Base-by-base conservation (phyloP, 306 rosid species). In the Fagus crenata region DNA sequence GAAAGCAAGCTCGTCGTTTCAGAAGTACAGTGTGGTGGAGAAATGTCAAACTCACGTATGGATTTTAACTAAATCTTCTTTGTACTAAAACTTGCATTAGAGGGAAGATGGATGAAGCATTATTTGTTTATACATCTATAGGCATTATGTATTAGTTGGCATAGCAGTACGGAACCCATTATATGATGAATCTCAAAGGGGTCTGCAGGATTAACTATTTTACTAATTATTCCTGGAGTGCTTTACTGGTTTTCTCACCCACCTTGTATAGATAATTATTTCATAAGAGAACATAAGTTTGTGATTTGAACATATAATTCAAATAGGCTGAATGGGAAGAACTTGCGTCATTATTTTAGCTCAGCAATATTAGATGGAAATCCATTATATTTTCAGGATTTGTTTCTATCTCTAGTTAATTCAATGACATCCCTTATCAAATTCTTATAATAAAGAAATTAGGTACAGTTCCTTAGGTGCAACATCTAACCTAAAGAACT, bases 1-100 rank as follows among this genome's bases (percentile, higher is more conserved):
- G 96, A 79, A 96, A 96, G 89, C 98, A 96, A 85, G 93, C 99
- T 84, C 99, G 98, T 12, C 97, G 98, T 40, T 96, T 91, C 86
- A 85, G 97, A 86, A 91, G 83, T 82, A 82, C 93, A 2, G 96
- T 91, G 15, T 96, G 99, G 99, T 96, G 99, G 99, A 89, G 91
- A 86, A 96, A 96, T 72, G 99, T 96, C 78, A 92, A 96, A 86
- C 98, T 96, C 61, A 85, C 85, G 99, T 96, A 90, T 6, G 99
- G 69, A 81, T 41, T 83, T 75, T 17, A 37, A 69, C 77, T 76
- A 11, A 61, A 68, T 33, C 49, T 8, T 67, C 78, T 59, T 22
- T 41, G 35, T 17, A 15, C 55, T 72, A 6, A 37, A 11, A 7
- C 6, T 78, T 35, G 67, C 53, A 51, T 7, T 58, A 31, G 58